Percentiles rank a stretch among this genome's conserved stretches.
phyloP scores from a whole-genome alignment of 148 eudicot genomes.

The Mesembryanthemum crystallinum region DNA sequence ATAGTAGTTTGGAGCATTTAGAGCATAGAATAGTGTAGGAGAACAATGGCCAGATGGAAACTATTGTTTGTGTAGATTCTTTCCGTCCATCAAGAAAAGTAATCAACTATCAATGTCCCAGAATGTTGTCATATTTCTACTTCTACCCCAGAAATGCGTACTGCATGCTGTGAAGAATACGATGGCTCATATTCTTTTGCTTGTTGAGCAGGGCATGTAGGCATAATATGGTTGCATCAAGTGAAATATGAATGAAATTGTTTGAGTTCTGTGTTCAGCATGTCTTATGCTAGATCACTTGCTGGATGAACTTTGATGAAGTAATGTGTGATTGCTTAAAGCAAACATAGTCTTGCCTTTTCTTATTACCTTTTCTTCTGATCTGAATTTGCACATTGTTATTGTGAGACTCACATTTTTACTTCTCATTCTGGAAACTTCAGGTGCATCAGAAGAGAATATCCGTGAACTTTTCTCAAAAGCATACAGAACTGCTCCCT shows the following conservation, averaged over 20 bases:
- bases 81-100: not conserved
- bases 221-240: not conserved
- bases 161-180: not conserved
- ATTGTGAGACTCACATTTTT: not conserved
- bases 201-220: not conserved
- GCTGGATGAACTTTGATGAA: not conserved
- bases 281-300: not conserved
- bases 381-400: conserved; percentile 19
- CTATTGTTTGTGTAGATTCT: not conserved
- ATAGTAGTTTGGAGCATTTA: too few relatives aligned
- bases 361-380: conserved; percentile 26
- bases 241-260: not conserved
- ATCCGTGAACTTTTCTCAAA: conserved; percentile 78
- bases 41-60: too few relatives aligned
- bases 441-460: conserved; percentile 89
- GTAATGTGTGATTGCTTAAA: not conserved
- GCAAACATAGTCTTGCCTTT: conserved; percentile 40
- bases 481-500: conserved; percentile 85
- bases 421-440: not conserved
- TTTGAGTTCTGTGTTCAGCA: not conserved
- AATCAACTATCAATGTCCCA: not conserved
- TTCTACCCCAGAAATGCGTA: not conserved
- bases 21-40: too few relatives aligned
- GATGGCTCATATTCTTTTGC: not conserved
- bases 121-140: not conserved